Evolutionary conservation across 2,329 filamentous ascomycete species (phyloP).

Genomic region (Hymenoscyphus occultus): DNA sequence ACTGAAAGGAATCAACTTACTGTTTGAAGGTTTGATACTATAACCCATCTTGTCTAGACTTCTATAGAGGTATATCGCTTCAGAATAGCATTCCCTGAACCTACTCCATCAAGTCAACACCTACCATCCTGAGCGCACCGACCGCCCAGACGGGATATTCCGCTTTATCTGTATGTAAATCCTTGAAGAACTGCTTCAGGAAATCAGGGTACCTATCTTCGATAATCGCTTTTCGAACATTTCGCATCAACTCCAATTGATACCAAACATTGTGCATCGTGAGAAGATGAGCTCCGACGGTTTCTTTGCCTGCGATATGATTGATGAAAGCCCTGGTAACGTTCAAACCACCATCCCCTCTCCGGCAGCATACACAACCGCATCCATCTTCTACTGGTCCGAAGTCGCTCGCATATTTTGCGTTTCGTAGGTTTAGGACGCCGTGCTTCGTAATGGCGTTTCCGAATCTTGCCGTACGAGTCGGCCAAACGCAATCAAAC

Average conservation of each 20-base stretch:
- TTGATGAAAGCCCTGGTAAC: slow-evolving; percentile 87
- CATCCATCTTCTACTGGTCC: slow-evolving; percentile 80
- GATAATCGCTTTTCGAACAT: slow-evolving; percentile 72
- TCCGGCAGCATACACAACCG: slow-evolving; percentile 72
- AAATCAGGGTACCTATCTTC: slow-evolving; percentile 79
- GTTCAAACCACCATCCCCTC: slow-evolving; percentile 67
- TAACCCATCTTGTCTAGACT: background rate
- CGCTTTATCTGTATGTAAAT: slow-evolving; percentile 63
- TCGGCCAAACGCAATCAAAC: slow-evolving; percentile 99
- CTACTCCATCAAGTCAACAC: slow-evolving; percentile 62
- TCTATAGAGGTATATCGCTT: background rate
- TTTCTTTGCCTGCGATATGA: slow-evolving; percentile 92
- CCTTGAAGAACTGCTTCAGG: slow-evolving; percentile 72
- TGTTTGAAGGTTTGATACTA: background rate
- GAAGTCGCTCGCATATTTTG: slow-evolving; percentile 75
- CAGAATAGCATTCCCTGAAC: background rate
- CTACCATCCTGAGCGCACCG: slow-evolving; percentile 72
- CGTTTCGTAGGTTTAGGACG: slow-evolving; percentile 79
- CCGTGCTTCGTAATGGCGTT: slow-evolving; percentile 84
- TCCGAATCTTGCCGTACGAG: slow-evolving; percentile 90
- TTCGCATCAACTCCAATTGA: slow-evolving; percentile 78
- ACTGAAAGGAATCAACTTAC: background rate
- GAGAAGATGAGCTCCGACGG: slow-evolving; percentile 77
- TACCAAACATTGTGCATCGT: slow-evolving; percentile 97
- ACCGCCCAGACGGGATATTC: slow-evolving; percentile 84